Evolutionary conservation across 1,139 yeast species (phyloP).

Genomic region (Yamadazyma kanchanaburiensis): DNA sequence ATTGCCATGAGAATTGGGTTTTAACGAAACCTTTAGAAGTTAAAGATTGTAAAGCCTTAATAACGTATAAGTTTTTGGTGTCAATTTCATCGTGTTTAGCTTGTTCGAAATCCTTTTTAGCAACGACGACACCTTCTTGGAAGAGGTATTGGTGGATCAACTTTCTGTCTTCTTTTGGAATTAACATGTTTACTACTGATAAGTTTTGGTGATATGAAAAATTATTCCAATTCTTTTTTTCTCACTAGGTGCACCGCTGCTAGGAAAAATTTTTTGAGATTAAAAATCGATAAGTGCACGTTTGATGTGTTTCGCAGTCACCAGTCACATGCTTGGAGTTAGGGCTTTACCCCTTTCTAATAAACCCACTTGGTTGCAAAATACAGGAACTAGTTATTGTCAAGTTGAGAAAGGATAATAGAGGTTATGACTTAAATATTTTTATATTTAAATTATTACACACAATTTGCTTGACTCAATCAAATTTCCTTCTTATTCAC

Average conservation of each 20-base stretch:
- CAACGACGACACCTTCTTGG: constrained; percentile 99
- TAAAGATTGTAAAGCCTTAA: constrained; percentile 99
- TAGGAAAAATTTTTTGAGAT: constrained; percentile 9
- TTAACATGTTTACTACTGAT: constrained; percentile 66
- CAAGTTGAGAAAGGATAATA: no score
- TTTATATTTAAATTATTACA: no score
- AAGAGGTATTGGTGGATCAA: constrained; percentile 99
- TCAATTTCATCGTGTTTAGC: constrained; percentile 97
- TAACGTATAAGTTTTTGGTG: constrained; percentile 96
- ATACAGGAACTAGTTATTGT: no score
- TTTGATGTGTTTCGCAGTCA: constrained; percentile 4
- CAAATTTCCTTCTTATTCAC: neutral
- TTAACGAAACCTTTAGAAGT: constrained; percentile 98
- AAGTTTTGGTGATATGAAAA: constrained; percentile 8
- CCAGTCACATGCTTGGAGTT: constrained; percentile 7
- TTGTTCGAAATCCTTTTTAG: constrained; percentile 98
- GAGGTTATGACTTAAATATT: no score
- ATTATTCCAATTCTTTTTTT: constrained; percentile 10
- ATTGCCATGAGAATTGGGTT: constrained; percentile 99
- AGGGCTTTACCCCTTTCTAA: constrained; percentile 4
- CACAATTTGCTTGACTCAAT: no score
- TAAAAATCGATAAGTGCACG: constrained; percentile 1
- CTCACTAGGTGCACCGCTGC: constrained; percentile 5
- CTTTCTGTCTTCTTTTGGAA: constrained; percentile 99
- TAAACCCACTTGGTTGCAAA: no score